Percentiles rank a stretch among this genome's conserved stretches.
These are phyloP conservation scores for Alopecurus myosuroides DNA, from an alignment of 176 grass and related monocot genomes.

Conservation along the genomic window DNA sequence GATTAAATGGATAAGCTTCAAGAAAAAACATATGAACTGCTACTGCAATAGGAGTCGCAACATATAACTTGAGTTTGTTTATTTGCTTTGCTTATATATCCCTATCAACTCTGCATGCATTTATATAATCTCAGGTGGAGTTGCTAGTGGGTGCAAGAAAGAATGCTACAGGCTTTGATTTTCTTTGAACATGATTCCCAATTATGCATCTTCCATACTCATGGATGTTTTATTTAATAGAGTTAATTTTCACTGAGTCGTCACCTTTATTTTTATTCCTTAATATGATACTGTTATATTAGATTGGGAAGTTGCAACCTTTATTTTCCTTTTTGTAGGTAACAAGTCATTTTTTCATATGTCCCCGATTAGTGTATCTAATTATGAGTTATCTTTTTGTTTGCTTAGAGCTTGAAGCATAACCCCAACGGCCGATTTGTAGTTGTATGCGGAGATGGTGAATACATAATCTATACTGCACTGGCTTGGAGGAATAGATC, in stretches of 20 bases:
- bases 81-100: not conserved
- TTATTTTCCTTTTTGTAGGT: not conserved
- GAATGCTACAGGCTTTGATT: not conserved
- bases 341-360: not conserved
- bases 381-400: conserved; percentile 19
- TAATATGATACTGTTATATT: not conserved
- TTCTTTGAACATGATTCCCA: not conserved
- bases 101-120: not conserved
- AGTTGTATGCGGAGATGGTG: conserved; percentile 96
- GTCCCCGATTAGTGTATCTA: conserved; percentile 9
- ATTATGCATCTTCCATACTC: not conserved
- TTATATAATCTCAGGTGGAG: not conserved
- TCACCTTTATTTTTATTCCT: not conserved
- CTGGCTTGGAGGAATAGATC: conserved; percentile 99
- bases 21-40: not conserved
- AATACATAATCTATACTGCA: conserved; percentile 96
- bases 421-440: conserved; percentile 97
- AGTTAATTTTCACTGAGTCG: not conserved
- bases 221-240: not conserved
- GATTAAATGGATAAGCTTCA: not conserved
- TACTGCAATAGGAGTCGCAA: not conserved
- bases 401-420: conserved; percentile 91
- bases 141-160: not conserved
- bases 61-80: not conserved
- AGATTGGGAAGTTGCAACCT: not conserved